Evolutionary conservation across 768 basidiomycete genomes (phyloP), one percentile per base, ranked within the genome.

Genomic region (Dioszegia aurantiaca): DNA sequence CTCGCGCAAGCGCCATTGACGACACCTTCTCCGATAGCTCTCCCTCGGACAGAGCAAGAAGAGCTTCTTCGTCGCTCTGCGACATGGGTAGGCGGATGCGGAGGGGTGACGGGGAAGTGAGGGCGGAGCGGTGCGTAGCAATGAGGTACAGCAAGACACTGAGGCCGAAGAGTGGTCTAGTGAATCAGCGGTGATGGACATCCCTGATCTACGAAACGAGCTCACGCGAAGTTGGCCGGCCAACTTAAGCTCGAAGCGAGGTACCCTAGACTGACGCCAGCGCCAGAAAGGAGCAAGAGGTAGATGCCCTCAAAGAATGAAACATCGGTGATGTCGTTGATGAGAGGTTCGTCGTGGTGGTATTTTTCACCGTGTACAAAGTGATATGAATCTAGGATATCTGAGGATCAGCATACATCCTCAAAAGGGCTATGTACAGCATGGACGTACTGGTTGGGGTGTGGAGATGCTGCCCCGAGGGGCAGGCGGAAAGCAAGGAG

Each of bases 181-280:
- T n/a, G 19, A 21, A 19, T 47, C 46, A 47, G 28, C 46, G 28
- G 2, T 17, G 16, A 17, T 28, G 3, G 12, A 3, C 12, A 12
- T 23, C 6, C 12, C 12, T 17, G 33, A 21, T 26, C 17, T 19
- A 9, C 26, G 37, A 33, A 14, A 40, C 23, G 12, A 3, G 40
- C 51, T 39, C 26, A 53, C 51, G 51, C 51, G 26, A 53, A 27
- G 36, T 41, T 53, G 2, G 12, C 26, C 4, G 51, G 51, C 51
- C 51, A 53, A 12, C 6, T 26, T 3, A 53, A 19, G 23, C 24
- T 41, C 3, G 51, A 23, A 9, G 51, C 51, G 12, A 53, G 12
- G 23, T 53, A 53, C 19, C 37, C 51, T 40, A 53, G 23, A 8
- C 21, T 23, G 11, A 53, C 37, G 37, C 51, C 51, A 19, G 39